Evolutionary conservation across 2,329 filamentous ascomycete species (phyloP).

Genomic region (Fusarium sp.): DNA sequence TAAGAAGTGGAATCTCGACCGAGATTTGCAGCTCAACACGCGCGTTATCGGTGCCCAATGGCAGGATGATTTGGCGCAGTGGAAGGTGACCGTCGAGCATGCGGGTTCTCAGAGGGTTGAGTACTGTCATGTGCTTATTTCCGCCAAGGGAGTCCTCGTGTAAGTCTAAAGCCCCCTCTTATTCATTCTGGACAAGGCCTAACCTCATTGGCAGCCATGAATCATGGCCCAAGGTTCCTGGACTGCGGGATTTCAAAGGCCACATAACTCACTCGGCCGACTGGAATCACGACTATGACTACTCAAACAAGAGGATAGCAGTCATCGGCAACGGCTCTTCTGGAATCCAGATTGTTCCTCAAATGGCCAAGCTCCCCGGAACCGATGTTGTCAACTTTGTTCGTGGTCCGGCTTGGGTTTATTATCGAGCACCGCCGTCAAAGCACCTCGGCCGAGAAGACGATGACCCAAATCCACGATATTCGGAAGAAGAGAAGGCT

Average conservation of each 20-base stretch:
- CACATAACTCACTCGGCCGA: conserved; percentile 34
- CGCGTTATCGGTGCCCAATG: conserved; percentile 45
- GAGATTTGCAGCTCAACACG: conserved; percentile 50
- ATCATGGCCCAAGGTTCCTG: conserved; percentile 36
- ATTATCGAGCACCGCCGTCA: conserved; percentile 49
- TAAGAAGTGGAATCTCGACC: conserved; percentile 55
- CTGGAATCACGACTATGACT: conserved; percentile 38
- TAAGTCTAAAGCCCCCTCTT: conserved; percentile 1
- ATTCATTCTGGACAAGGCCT: fast-evolving
- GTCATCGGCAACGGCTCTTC: conserved; percentile 40
- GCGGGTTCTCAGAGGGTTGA: conserved; percentile 24
- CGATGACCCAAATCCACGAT: conserved; percentile 45
- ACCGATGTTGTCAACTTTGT: conserved; percentile 50
- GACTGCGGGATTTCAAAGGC: conserved; percentile 35
- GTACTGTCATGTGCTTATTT: conserved; percentile 38
- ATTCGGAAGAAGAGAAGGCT: conserved; percentile 56
- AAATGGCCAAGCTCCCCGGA: conserved; percentile 44
- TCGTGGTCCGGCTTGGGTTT: conserved; percentile 52
- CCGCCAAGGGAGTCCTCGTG: conserved; percentile 39
- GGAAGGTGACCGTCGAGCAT: conserved; percentile 40
- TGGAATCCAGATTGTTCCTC: conserved; percentile 37
- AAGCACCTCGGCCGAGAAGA: conserved; percentile 46
- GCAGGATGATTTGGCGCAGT: conserved; percentile 33
- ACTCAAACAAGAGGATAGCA: conserved; percentile 37
- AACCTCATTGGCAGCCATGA: conserved; percentile 28